phyloP scores from a whole-genome alignment of 176 grass and related monocot genomes.

The Avena eriantha region DNA sequence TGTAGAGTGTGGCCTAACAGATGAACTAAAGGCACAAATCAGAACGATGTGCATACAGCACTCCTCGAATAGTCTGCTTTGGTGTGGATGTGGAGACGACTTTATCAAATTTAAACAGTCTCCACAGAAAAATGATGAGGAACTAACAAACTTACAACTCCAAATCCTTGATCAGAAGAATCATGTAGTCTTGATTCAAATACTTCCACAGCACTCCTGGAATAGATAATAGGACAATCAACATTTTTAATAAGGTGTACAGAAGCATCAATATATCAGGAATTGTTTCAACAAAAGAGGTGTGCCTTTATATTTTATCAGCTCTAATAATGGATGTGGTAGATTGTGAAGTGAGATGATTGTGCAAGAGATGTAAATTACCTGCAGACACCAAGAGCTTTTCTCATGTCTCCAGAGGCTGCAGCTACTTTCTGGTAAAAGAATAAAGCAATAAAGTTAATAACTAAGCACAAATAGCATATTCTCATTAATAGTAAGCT shows the following conservation, averaged over 20 bases:
- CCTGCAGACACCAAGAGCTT: slow-evolving; percentile 91
- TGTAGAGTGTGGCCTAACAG: not conserved
- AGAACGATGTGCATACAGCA: not conserved
- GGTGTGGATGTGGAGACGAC: not conserved
- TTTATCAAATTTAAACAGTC: slow-evolving; percentile 4
- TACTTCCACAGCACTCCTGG: slow-evolving; percentile 86
- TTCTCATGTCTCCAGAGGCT: slow-evolving; percentile 95
- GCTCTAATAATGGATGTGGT: slow-evolving; percentile 6
- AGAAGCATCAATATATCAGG: not conserved
- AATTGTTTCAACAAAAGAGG: not conserved
- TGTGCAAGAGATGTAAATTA: slow-evolving; percentile 49
- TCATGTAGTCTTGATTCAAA: slow-evolving; percentile 73
- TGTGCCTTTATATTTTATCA: not conserved
- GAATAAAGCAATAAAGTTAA: slow-evolving; percentile 38
- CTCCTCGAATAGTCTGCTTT: not conserved
- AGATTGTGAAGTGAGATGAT: not conserved
- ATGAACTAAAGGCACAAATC: slow-evolving; percentile 2
- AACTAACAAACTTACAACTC: slow-evolving; percentile 61
- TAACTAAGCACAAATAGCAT: not conserved
- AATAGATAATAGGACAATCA: slow-evolving; percentile 40
- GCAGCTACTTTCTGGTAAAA: slow-evolving; percentile 85
- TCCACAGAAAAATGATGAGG: not conserved
- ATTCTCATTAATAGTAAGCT: not conserved
- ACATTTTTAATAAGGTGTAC: not conserved
- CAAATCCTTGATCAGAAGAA: slow-evolving; percentile 47